These are phyloP conservation scores for Lentinula sp. DNA, from an alignment of 768 basidiomycete genomes.

Conservation along the genomic window DNA sequence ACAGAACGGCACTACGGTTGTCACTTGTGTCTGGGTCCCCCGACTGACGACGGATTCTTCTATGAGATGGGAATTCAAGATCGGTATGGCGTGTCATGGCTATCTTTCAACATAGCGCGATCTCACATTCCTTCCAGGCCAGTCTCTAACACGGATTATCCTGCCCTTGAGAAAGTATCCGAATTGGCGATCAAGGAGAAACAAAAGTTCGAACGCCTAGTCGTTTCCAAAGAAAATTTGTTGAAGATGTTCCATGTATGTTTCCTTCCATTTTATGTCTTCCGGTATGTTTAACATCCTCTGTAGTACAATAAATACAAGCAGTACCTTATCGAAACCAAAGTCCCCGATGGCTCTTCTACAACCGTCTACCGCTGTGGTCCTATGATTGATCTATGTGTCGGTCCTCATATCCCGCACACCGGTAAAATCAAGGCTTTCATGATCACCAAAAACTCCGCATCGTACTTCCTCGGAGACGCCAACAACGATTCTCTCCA, in stretches of 20 bases:
- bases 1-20: conserved; percentile 96
- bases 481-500: conserved; percentile 90
- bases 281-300: neutral
- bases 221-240: conserved; percentile 91
- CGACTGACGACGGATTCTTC: conserved; percentile 97
- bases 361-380: conserved; percentile 99
- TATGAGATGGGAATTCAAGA: conserved; percentile 96
- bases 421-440: conserved; percentile 97
- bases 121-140: conserved; percentile 36
- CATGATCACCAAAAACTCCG: conserved; percentile 97
- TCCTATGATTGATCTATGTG: conserved; percentile 95
- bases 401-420: conserved; percentile 97
- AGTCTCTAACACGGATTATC: conserved; percentile 79
- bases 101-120: neutral
- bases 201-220: conserved; percentile 93
- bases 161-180: conserved; percentile 80
- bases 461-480: conserved; percentile 97
- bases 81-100: conserved; percentile 35
- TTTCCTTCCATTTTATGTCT: conserved; percentile 5
- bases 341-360: conserved; percentile 92
- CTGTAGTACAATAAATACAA: conserved; percentile 98
- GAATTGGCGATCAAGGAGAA: conserved; percentile 92
- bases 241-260: conserved; percentile 93
- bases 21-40: conserved; percentile 94
- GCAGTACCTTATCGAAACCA: conserved; percentile 88